Conservation (phyloP, 495 filamentous ascomycete species). For the Baudoinia panamericana region DNA sequence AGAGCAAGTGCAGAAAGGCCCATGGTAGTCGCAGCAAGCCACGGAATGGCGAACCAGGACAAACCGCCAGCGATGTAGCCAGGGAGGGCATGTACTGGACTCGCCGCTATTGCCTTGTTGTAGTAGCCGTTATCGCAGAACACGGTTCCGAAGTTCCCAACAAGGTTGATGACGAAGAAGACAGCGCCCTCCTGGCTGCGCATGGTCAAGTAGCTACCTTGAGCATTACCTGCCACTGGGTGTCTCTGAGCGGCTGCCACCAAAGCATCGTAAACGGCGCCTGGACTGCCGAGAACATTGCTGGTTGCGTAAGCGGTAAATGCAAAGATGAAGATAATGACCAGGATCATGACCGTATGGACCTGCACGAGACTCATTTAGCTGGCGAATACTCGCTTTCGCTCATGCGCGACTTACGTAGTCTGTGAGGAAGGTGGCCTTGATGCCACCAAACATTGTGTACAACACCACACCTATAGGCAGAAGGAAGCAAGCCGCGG, state of each 20-base stretch:
- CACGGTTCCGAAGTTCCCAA: slow-evolving; percentile 23
- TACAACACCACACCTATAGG: slow-evolving; percentile 66
- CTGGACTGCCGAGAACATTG: slow-evolving; percentile 62
- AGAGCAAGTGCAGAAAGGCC: slow-evolving; percentile 78
- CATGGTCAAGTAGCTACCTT: slow-evolving; percentile 87
- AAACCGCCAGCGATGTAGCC: slow-evolving; percentile 87
- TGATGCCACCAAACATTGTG: slow-evolving; percentile 64
- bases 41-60: slow-evolving; percentile 92
- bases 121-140: slow-evolving; percentile 47
- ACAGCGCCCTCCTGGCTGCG: slow-evolving; percentile 72
- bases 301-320: slow-evolving; percentile 75
- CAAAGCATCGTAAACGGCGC: slow-evolving; percentile 68
- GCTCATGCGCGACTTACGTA: too few relatives aligned
- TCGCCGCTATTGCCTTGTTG: slow-evolving; percentile 91
- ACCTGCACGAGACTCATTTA: too few relatives aligned
- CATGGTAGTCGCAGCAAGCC: slow-evolving; percentile 86
- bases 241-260: slow-evolving; percentile 53
- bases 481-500: slow-evolving; percentile 81
- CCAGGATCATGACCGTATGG: slow-evolving; percentile 74
- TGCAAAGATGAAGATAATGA: slow-evolving; percentile 84
- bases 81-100: slow-evolving; percentile 75
- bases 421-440: slow-evolving; percentile 61
- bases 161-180: slow-evolving; percentile 84
- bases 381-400: too few relatives aligned
- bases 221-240: slow-evolving; percentile 73